Evolutionary conservation across 768 basidiomycete genomes (phyloP).

Genomic region (Suillus clintonianus): DNA sequence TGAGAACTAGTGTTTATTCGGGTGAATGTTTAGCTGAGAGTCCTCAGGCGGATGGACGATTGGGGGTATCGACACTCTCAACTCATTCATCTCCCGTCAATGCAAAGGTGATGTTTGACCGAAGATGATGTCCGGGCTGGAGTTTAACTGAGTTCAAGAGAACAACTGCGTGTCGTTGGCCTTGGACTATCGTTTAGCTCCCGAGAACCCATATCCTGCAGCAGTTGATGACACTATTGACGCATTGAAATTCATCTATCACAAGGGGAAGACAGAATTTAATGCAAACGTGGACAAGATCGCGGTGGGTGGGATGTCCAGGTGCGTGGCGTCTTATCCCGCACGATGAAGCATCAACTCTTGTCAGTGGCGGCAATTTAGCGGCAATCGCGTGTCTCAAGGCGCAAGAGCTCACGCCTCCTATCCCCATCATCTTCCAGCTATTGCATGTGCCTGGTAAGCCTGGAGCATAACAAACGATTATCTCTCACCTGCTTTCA

Average conservation of each 20-base stretch:
- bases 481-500: background rate
- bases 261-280: conserved; percentile 47
- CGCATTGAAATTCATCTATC: conserved; percentile 60
- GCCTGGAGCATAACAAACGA: background rate
- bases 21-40: background rate
- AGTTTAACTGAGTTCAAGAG: conserved; percentile 33
- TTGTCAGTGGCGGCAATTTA: conserved; percentile 65
- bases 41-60: conserved; percentile 71
- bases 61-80: conserved; percentile 60
- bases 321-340: conserved; percentile 35
- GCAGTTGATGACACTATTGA: conserved; percentile 75
- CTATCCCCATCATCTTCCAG: conserved; percentile 63
- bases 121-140: background rate
- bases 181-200: conserved; percentile 73
- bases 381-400: conserved; percentile 68
- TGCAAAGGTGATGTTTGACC: conserved; percentile 17
- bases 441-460: conserved; percentile 62
- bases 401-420: conserved; percentile 48
- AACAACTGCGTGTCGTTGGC: conserved; percentile 63
- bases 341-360: background rate
- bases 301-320: conserved; percentile 73
- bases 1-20: conserved; percentile 21
- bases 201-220: conserved; percentile 69
- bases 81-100: conserved; percentile 47
- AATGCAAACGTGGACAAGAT: conserved; percentile 53